Evolutionary conservation across 345 rosid species (phyloP).

Genomic region (Eucalyptus sp.): DNA sequence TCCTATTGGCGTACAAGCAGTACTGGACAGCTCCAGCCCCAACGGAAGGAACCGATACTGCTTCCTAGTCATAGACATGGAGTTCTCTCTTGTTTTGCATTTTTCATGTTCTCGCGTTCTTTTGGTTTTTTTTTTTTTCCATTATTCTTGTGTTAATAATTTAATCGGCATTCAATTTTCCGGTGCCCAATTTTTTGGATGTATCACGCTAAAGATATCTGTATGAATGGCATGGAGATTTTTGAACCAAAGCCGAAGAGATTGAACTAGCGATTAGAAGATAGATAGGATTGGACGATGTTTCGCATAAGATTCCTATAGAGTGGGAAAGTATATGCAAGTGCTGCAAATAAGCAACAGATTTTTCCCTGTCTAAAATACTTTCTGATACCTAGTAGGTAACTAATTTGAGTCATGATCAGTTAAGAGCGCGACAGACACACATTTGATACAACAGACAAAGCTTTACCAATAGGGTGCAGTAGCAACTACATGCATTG

Average conservation of each 20-base stretch:
- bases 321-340: neutral
- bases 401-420: neutral
- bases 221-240: neutral
- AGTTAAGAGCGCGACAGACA: neutral
- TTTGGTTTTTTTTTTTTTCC: neutral
- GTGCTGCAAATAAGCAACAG: neutral
- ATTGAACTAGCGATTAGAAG: neutral
- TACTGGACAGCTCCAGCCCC: constrained; percentile 53
- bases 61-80: neutral
- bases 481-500: neutral
- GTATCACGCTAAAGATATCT: neutral
- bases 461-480: neutral
- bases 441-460: neutral
- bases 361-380: neutral
- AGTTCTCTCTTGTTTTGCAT: neutral
- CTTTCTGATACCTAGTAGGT: neutral
- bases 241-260: neutral
- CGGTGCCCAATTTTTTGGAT: neutral
- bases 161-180: neutral
- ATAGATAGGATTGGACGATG: neutral
- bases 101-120: neutral
- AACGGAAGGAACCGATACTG: neutral
- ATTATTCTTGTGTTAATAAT: neutral
- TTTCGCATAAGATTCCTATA: neutral
- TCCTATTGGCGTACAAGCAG: constrained; percentile 63